Base-by-base conservation (phyloP, 768 basidiomycete genomes). In the Xerocomus brunneocitrinus region DNA sequence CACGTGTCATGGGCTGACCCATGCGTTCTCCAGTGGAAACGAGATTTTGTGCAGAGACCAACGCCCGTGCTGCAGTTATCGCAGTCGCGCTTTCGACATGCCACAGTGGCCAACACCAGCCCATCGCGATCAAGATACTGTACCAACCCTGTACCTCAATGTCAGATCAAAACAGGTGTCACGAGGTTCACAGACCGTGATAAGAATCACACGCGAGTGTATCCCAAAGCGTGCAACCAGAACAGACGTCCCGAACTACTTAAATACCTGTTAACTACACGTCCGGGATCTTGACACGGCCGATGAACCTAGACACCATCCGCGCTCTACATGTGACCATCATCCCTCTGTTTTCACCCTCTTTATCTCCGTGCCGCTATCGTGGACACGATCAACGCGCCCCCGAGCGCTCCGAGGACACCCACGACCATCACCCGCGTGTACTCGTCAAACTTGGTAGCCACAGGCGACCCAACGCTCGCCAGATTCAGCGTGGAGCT, bases 361-460 rank as follows among this genome's bases (percentile, higher is more conserved):
- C 5, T 47, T 58, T 28, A 67, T 50, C 60, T 60, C 45, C 67
- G 58, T 13, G 57, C 55, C 16, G 47, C 66, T 47, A 81, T 52
- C 49, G 76, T 67, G 7, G 81, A 77, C 45, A 78, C 80, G 48
- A 80, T 74, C 69, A 88, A 70, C 59, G 84, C 74, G 40, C 84
- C 84, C 1, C 73, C 81, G 14, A 89, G 65, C 3, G 78, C 85
- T 3, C 85, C 85, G n/a, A 87, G 59, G 4, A 78, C 76, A 16
- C 83, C 84, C 16, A 87, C 72, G 28, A 83, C 79, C 13, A 79
- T 79, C 80, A 84, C 84, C 34, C 77, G 78, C 36, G 80, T 80
- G 56, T 82, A 81, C 13, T 83, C 82, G 31, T 77, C 76, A 62
- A 87, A 84, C 10, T 71, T 78, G 44, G 70, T 67, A 16, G 68